Base-by-base conservation (phyloP, 78 protist genomes). In the Dictyostelium capitatum region DNA sequence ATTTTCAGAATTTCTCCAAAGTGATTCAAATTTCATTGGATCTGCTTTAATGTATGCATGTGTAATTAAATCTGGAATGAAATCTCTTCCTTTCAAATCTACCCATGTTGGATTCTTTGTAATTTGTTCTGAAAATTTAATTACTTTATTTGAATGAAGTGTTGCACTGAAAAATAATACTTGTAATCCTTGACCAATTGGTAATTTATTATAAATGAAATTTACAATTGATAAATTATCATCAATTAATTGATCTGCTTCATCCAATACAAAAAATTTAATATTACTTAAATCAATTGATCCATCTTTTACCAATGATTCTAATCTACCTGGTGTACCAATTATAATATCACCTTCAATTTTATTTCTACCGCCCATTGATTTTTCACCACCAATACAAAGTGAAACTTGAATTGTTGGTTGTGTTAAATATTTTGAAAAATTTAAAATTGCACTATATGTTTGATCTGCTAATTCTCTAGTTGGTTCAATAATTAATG, bases 1-100 rank as follows among this genome's bases (percentile, higher is more conserved):
- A 47, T 48, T 51, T 30, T 48, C 80, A 32, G 43, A 15, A 50
- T 43, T 25, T 77, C 75, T 75, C 93, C 93, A 87, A 3, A 59
- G 43, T n/a, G 62, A 1, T 74, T 74, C 80, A 47, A 51, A 77
- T n/a, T 74, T 59, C 0, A 7, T 14, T 59, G 93, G 93, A 87
- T 87, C 93, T 0, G 93, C 93, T 20, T 25, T 74, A 12, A 87
- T 69, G 65, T 77, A 87, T 17, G 84, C 32, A 77, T 87, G 93
- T 19, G 83, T 74, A 25, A 87, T 87, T 19, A 87, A 69, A 80
- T 87, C 97, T 15, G 99, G 99, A 11, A 98, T 94, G 43, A 32
- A 48, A 56, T 96, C 98, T 41, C 73, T 80, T 25, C 98, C 99
- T 41, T 98, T 98, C 41, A 97, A 95, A 70, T 98, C 99, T 17